A percentile compares a stretch with the other conserved stretches of the same genome.
These are phyloP conservation scores for Citrus hindsii DNA, from an alignment of 345 rosid species.

Conservation along the genomic window DNA sequence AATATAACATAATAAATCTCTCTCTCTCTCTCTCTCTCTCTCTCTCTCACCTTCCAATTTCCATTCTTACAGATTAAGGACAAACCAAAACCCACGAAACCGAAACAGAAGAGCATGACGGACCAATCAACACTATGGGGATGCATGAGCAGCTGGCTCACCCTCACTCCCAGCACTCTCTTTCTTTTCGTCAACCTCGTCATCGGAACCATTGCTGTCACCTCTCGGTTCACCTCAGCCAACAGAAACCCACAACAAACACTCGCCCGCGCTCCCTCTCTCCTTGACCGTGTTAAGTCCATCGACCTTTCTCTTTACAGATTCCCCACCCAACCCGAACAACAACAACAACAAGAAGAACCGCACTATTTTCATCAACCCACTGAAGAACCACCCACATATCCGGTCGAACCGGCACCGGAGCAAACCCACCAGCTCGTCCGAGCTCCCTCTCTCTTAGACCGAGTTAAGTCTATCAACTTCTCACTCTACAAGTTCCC, in stretches of 20 bases:
- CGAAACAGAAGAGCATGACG: background rate
- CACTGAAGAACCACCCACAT: background rate
- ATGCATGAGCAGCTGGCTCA: conserved; percentile 37
- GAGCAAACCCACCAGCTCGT: conserved; percentile 16
- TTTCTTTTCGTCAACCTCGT: conserved; percentile 61
- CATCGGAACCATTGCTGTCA: conserved; percentile 54
- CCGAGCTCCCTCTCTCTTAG: conserved; percentile 49
- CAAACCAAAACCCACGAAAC: background rate
- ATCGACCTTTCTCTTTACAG: conserved; percentile 36
- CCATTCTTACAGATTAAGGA: too few species aligned
- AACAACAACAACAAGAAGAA: background rate
- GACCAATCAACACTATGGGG: background rate
- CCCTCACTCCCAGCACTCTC: conserved; percentile 58
- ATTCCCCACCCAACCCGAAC: conserved; percentile 16
- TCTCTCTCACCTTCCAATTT: too few species aligned
- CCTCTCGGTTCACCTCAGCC: conserved; percentile 36
- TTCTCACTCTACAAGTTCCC: conserved; percentile 36
- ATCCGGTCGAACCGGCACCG: background rate
- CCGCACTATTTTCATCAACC: conserved; percentile 3
- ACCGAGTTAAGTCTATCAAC: conserved; percentile 46
- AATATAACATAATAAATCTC: too few species aligned
- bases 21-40: too few species aligned
- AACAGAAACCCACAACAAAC: background rate
- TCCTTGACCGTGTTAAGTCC: conserved; percentile 49
- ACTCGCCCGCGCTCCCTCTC: conserved; percentile 43